phyloP scores from a whole-genome alignment of 345 rosid species.

The Toxicodendron radicans region DNA sequence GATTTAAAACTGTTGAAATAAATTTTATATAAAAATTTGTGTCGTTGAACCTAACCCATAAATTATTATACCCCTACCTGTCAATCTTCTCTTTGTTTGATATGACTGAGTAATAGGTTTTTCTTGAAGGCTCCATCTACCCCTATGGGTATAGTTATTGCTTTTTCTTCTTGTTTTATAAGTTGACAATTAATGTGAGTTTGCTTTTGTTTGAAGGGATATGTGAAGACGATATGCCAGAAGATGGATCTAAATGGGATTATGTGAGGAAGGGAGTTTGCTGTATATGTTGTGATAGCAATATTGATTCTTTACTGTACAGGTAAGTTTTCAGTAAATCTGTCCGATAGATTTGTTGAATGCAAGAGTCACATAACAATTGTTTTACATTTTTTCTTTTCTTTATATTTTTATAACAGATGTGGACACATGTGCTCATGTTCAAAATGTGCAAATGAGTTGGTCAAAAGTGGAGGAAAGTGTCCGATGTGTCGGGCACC shows the following conservation, averaged over 20 bases:
- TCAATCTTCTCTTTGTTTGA: neutral
- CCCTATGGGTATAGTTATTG: neutral
- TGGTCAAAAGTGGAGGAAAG: slow-evolving; percentile 69
- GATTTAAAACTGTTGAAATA: too few species aligned
- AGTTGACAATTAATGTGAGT: neutral
- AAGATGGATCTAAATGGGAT: slow-evolving; percentile 69
- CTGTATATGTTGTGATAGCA: slow-evolving; percentile 66
- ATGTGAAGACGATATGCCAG: slow-evolving; percentile 31
- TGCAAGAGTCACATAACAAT: neutral
- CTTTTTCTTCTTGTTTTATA: neutral
- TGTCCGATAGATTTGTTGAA: neutral
- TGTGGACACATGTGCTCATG: slow-evolving; percentile 98
- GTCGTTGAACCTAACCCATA: too few species aligned
- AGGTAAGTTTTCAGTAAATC: slow-evolving; percentile 43
- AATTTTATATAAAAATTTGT: too few species aligned
- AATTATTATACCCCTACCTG: too few species aligned
- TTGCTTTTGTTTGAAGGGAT: slow-evolving; percentile 42
- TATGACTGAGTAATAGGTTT: neutral
- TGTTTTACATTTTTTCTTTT: neutral
- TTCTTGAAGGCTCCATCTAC: neutral
- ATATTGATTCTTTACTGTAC: slow-evolving; percentile 80
- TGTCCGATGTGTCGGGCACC: slow-evolving; percentile 98
- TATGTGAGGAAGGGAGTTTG: slow-evolving; percentile 81
- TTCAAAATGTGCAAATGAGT: slow-evolving; percentile 73
- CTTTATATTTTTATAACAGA: slow-evolving; percentile 39